A percentile compares a stretch with the other conserved stretches of the same genome.
phyloP scores from a whole-genome alignment of 2,329 filamentous ascomycete genomes.

The Fusarium avenaceum region DNA sequence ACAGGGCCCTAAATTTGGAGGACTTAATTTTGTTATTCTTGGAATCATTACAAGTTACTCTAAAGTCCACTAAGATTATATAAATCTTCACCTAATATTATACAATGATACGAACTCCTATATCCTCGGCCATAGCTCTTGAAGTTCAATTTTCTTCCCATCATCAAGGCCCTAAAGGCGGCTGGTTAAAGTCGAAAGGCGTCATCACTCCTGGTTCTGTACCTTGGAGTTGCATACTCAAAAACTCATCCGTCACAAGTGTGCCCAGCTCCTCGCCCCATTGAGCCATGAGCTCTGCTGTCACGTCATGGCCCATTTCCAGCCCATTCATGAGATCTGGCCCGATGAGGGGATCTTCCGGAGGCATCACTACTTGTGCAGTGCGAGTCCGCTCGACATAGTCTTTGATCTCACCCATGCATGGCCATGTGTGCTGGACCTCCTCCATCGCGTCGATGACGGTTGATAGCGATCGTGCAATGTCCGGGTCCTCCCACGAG shows the following conservation, averaged over 20 bases:
- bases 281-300: slow-evolving; percentile 49
- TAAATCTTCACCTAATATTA: too few species aligned
- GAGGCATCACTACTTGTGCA: slow-evolving; percentile 50
- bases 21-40: too few species aligned
- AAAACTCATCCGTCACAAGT: slow-evolving; percentile 54
- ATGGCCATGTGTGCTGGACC: slow-evolving; percentile 65
- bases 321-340: slow-evolving; percentile 54
- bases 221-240: slow-evolving; percentile 52
- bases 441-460: slow-evolving; percentile 64
- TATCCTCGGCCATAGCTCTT: background rate
- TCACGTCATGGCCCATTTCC: slow-evolving; percentile 45
- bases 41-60: too few species aligned
- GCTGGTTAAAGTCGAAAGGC: slow-evolving; percentile 53
- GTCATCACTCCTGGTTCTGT: slow-evolving; percentile 45
- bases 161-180: slow-evolving; percentile 28
- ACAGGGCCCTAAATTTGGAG: too few species aligned
- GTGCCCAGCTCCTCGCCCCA: slow-evolving; percentile 52
- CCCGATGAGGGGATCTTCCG: slow-evolving; percentile 51
- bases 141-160: background rate
- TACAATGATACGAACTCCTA: too few species aligned
- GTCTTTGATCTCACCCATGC: slow-evolving; percentile 59
- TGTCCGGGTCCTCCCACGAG: slow-evolving; percentile 59
- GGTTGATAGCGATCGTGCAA: slow-evolving; percentile 64
- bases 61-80: too few species aligned
- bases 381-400: slow-evolving; percentile 51